phyloP scores from a whole-genome alignment of 352 stramenopile genomes.

The Pythium scleroteichum region DNA sequence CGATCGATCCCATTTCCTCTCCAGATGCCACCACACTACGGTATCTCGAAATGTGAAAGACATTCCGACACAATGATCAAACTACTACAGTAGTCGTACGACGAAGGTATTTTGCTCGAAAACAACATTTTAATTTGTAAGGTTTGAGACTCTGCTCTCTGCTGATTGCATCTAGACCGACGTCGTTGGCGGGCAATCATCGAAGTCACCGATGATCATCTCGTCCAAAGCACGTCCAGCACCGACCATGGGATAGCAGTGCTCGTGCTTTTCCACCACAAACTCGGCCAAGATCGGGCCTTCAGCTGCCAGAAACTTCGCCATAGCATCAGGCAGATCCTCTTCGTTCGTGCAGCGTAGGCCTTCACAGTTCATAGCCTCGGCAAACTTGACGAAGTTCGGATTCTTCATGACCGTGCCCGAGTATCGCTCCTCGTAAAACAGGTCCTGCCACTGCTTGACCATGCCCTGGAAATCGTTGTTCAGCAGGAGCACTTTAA shows the following conservation, averaged over 20 bases:
- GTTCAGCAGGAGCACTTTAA: slow-evolving; percentile 96
- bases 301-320: slow-evolving; percentile 92
- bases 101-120: too few relatives aligned
- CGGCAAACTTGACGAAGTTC: slow-evolving; percentile 93
- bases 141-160: neutral
- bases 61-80: too few relatives aligned
- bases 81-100: too few relatives aligned
- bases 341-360: slow-evolving; percentile 89
- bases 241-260: slow-evolving; percentile 95
- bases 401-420: slow-evolving; percentile 91
- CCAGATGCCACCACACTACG: too few relatives aligned
- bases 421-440: slow-evolving; percentile 95
- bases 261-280: slow-evolving; percentile 93
- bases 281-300: slow-evolving; percentile 94
- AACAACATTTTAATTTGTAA: too few relatives aligned
- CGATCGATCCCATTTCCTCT: too few relatives aligned
- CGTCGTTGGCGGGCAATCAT: slow-evolving; percentile 91
- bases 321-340: slow-evolving; percentile 91
- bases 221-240: slow-evolving; percentile 90
- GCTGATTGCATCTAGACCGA: slow-evolving; percentile 69
- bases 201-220: slow-evolving; percentile 96
- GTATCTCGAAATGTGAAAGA: too few relatives aligned
- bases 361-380: slow-evolving; percentile 92
- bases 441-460: slow-evolving; percentile 97
- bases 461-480: slow-evolving; percentile 98